Percentiles rank a stretch among this genome's conserved stretches.
These are phyloP conservation scores for Leccinum subgranulosum DNA, from an alignment of 768 basidiomycete genomes.

Conservation along the genomic window DNA sequence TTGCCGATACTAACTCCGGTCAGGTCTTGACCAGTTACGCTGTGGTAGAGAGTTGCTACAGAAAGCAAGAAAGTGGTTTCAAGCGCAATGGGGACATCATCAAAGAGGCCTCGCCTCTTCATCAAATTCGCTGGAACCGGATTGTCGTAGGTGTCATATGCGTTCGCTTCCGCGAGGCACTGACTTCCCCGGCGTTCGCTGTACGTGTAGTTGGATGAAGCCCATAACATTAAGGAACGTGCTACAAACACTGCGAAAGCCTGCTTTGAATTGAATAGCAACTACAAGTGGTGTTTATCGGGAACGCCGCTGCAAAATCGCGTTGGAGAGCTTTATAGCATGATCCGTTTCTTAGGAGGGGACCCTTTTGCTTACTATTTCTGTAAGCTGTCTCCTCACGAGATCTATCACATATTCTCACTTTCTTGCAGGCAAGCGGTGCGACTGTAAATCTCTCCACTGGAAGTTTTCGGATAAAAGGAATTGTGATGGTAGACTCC, in stretches of 20 bases:
- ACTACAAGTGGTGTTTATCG: constrained; percentile 91
- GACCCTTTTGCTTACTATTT: constrained; percentile 92
- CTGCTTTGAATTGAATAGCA: constrained; percentile 82
- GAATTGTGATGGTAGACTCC: constrained; percentile 68
- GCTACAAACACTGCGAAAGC: constrained; percentile 94
- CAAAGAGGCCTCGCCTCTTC: constrained; percentile 85
- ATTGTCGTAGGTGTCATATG: constrained; percentile 52
- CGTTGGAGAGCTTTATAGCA: constrained; percentile 97
- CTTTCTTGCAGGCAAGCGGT: constrained; percentile 64
- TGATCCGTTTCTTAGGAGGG: constrained; percentile 89
- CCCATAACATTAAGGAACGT: constrained; percentile 97
- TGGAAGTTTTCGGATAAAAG: constrained; percentile 88
- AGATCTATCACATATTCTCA: not conserved
- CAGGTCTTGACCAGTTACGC: constrained; percentile 86
- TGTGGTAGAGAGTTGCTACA: constrained; percentile 87
- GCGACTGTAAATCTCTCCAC: constrained; percentile 92
- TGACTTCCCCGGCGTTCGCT: not conserved
- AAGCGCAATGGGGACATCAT: constrained; percentile 79
- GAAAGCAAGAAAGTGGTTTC: constrained; percentile 91
- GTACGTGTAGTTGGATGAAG: constrained; percentile 77
- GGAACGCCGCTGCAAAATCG: constrained; percentile 97
- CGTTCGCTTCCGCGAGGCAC: not conserved
- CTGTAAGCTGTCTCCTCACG: constrained; percentile 46
- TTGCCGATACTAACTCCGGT: constrained; percentile 1
- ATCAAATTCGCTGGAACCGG: constrained; percentile 81